Evolutionary conservation across 176 grass and related monocot genomes (phyloP), one percentile per base, ranked within the genome.

Genomic region (Ensete glaucum): DNA sequence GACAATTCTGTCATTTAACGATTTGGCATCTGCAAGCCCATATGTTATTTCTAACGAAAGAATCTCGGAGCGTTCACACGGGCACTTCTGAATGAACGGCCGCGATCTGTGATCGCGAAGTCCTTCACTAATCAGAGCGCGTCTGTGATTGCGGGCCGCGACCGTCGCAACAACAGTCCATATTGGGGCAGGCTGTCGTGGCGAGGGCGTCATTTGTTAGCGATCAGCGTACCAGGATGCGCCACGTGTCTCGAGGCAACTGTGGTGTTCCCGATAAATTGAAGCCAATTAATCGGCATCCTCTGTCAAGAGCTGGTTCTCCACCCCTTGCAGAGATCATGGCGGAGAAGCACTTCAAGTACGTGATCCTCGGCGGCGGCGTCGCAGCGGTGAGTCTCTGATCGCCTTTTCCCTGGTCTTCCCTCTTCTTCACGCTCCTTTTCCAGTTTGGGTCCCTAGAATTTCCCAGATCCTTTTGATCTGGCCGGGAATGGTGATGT

Each of bases 281-380:
- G 57, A 60, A 17, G 5, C 14, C 14, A 16, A 60, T 17, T 6
- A 60, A 60, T 14, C 16, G 14, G 54, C 11, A 17, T 2, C 54
- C 54, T 57, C 2, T 13, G 54, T 13, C 54, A 2, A 13, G 9
- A 13, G 1, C 54, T 11, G 2, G 13, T 57, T 57, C 54, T 17
- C 20, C 16, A 17, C 8, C 57, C n/a, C n/a, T n/a, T 14, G 2
- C 8, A 17, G 9, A n/a, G 71, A 75, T 71, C 76, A 87, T 87
- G 70, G 72, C 93, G 55, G 87, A 84, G 71, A 92, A 90, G 85
- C 89, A 92, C 79, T 90, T 89, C 89, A 96, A 96, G 89, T 92
- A 92, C 82, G 52, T 90, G 75, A 86, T 96, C 85, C 87, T 96
- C 73, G 93, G 93, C 70, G 93, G 93, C 66, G 93, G 93, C 59